Conservation (phyloP, 306 rosid genomes). For the Senna tora region DNA sequence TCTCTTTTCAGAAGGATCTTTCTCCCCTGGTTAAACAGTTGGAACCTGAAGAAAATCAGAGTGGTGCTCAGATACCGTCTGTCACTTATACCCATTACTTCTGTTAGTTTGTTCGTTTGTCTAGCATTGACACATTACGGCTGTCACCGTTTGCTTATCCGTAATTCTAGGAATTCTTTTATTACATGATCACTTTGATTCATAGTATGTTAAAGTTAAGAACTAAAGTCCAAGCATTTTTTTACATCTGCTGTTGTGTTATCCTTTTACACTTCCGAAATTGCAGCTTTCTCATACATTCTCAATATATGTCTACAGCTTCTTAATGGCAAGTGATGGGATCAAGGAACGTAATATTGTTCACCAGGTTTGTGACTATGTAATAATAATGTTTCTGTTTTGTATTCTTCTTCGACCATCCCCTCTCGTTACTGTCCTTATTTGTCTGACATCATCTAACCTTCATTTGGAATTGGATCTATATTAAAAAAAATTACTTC, state of each 20-base stretch:
- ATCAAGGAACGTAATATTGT: constrained; percentile 74
- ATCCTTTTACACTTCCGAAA: constrained; percentile 15
- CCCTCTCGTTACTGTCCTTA: neutral
- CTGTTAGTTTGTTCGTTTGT: too few species aligned
- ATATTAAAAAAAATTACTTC: neutral
- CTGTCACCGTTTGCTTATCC: too few species aligned
- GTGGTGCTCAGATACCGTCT: constrained; percentile 86
- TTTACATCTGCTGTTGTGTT: constrained; percentile 5
- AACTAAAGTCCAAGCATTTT: constrained; percentile 28
- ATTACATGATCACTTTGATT: neutral
- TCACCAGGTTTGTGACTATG: constrained; percentile 60
- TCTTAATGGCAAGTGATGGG: constrained; percentile 96
- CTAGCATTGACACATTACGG: too few species aligned
- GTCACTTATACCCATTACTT: constrained; percentile 45
- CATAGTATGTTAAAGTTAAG: constrained; percentile 1
- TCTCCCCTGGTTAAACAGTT: constrained; percentile 80
- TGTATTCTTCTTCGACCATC: neutral
- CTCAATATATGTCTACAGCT: constrained; percentile 57
- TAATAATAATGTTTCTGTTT: constrained; percentile 10
- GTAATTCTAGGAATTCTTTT: too few species aligned
- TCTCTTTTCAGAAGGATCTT: constrained; percentile 77
- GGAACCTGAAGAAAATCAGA: constrained; percentile 68
- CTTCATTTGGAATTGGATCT: neutral
- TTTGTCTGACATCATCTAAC: neutral
- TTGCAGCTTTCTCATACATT: constrained; percentile 38